Conservation (phyloP, 768 basidiomycete genomes). For the Rhizopogon vulgaris region DNA sequence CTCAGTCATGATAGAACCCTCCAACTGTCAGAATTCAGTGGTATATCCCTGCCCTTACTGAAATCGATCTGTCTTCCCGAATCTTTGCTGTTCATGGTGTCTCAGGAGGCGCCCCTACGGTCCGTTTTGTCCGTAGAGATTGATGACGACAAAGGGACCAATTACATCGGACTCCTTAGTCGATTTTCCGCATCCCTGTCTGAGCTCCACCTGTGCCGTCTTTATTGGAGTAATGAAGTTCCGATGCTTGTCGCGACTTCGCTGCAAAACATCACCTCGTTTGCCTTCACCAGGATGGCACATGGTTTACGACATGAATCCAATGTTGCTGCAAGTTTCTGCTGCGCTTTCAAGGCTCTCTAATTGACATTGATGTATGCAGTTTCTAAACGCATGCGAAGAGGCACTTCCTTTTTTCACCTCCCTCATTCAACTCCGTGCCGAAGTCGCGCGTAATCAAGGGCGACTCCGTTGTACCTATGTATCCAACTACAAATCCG, state of each 20-base stretch:
- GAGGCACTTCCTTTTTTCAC: not conserved
- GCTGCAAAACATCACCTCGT: not conserved
- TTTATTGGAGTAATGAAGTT: not conserved
- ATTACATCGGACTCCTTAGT: not conserved
- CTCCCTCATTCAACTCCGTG: not conserved
- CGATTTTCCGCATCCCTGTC: not conserved
- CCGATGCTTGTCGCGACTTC: not conserved
- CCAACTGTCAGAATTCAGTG: not conserved
- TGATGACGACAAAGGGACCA: not conserved
- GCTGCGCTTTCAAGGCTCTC: not conserved
- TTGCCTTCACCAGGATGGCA: not conserved
- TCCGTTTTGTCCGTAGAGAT: not conserved
- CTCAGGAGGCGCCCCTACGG: not conserved
- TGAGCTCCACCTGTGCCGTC: not conserved
- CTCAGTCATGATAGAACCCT: not conserved
- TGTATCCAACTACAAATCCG: not conserved
- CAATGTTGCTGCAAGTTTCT: not conserved
- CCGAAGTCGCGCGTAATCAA: not conserved
- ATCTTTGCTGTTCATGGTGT: not conserved
- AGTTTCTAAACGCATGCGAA: conserved; percentile 1
- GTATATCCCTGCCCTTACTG: not conserved
- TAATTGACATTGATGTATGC: not conserved
- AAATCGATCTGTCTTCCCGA: not conserved
- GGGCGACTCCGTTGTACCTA: not conserved
- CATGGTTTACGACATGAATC: not conserved